Evolutionary conservation across 805 yeast species (phyloP), one percentile per base, ranked within the genome.

Genomic region (Torulaspora delbrueckii): DNA sequence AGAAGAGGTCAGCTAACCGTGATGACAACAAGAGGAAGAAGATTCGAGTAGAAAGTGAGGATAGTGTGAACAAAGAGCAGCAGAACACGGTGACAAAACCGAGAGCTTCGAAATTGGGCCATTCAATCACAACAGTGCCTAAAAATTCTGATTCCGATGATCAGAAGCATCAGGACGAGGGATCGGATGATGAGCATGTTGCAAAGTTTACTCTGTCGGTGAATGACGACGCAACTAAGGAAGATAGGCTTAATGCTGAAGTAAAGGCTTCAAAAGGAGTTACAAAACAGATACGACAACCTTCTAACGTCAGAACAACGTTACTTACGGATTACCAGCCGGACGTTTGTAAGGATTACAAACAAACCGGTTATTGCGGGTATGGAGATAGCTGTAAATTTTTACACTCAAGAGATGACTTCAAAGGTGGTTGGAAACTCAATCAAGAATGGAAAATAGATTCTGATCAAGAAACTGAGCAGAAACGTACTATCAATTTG

Each of bases 361-460:
- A 80, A 47, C 85, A 84, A 54, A 90, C 95, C 0, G 99, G 99
- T 0, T 90, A 81, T 60, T 93, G 99, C 73, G 97, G 97, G 5
- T 93, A 84, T 62, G 99, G 99, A 7, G 99, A 93, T 57, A 84
- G 93, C 28, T 93, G 99, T 70, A 93, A 93, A 68, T 93, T 93
- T 63, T 63, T 91, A 28, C 99, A 93, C 62, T 78, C 86, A 12
- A 69, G 99, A 65, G 97, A 87, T 55, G 96, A 87, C 58, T 84
- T 82, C 67, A 77, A 74, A 45, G 81, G 81, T 38, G 86, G 82
- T 25, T 79, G 81, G 78, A 79, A 82, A 47, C 62, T 82, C 5
- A 76, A 74, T 23, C 73, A 72, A 47, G 95, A 86, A 37, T 86
- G 96, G 96, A 84, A 83, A 42, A 47, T 64, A 3, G 56, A 51